Base-by-base conservation (phyloP, 345 rosid genomes). In the Ceriops decandra region DNA sequence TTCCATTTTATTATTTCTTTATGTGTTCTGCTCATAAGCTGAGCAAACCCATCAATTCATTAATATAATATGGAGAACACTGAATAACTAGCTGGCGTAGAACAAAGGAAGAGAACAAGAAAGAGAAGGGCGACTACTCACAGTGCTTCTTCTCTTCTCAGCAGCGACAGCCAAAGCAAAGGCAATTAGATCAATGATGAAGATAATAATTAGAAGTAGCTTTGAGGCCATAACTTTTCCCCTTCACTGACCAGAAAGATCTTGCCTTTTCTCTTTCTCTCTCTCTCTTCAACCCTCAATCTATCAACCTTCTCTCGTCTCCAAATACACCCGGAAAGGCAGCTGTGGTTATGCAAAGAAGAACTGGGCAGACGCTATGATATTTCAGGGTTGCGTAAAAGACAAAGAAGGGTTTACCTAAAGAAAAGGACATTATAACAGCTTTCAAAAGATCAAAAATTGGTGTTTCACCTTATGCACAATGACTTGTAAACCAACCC, bases 101-200 rank as follows among this genome's bases (percentile, higher is more conserved):
- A 21, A 52, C 53, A 16, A 6, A n/a, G 5, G 32, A 47, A 46
- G 11, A 52, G 61, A 5, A 52, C 19, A 31, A 26, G 27, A 31
- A 31, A 32, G 42, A 54, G 13, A 53, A 62, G 17, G 33, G 20
- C 30, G 31, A 61, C 51, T 9, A 79, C 96, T 88, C 59, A 93
- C 98, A 58, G 86, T 88, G 83, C 92, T 93, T 84, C 97, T 85
- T 73, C 97, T 88, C 80, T 89, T 97, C 84, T 93, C 98, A 63
- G 97, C 97, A 36, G 95, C 98, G 53, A 89, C 85, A 71, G 97
- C 97, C 66, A 93, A 80, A 26, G 88, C 90, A 62, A 93, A 90
- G 68, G 98, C 98, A 77, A 93, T 81, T 81, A 93, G 86, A 76
- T 93, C 91, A 17, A 88, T 68, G 57, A 93, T 42, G 83, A 88